phyloP scores from a whole-genome alignment of 345 rosid genomes.

The Corchorus capsularis region DNA sequence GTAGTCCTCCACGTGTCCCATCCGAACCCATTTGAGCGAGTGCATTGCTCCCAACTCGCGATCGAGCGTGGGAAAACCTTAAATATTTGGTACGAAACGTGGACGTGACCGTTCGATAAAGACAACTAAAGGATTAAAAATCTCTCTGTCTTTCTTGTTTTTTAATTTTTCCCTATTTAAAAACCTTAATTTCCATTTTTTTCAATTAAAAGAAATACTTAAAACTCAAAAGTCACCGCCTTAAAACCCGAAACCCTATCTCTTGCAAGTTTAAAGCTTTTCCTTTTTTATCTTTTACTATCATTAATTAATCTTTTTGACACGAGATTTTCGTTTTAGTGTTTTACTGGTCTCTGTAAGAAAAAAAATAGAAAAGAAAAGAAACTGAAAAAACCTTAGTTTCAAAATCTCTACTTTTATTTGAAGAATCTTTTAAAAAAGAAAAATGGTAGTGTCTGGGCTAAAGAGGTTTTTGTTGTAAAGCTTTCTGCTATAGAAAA shows the following conservation, averaged over 20 bases:
- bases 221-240: constrained; percentile 13
- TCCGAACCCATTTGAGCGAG: background rate
- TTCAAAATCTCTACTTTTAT: background rate
- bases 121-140: constrained; percentile 17
- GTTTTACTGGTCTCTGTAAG: background rate
- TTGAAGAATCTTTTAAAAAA: background rate
- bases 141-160: background rate
- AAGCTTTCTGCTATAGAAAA: background rate
- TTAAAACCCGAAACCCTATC: background rate
- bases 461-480: background rate
- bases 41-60: background rate
- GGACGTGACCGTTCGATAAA: constrained; percentile 15
- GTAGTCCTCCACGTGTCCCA: background rate
- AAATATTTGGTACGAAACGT: constrained; percentile 7
- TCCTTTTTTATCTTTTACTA: background rate
- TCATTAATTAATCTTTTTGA: background rate
- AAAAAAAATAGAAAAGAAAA: background rate
- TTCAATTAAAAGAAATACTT: background rate
- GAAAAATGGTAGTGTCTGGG: background rate
- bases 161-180: background rate
- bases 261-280: background rate
- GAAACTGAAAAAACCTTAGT: background rate
- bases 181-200: background rate
- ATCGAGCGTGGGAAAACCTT: background rate
- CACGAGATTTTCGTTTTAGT: background rate